These are phyloP conservation scores for Ganoderma lucidum DNA, from an alignment of 1,284 basidiomycete genomes.

Conservation along the genomic window DNA sequence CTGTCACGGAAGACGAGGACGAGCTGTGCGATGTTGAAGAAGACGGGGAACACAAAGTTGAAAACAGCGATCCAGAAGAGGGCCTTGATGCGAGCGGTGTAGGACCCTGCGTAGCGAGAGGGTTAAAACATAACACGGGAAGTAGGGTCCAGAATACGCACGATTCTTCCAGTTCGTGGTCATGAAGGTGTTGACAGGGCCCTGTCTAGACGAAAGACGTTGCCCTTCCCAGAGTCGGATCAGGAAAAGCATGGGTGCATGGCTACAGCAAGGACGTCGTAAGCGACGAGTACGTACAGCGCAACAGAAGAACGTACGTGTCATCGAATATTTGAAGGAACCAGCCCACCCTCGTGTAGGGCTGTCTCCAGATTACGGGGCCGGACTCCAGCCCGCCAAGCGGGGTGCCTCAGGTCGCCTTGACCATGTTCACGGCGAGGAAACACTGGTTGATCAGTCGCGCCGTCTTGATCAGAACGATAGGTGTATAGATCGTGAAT, in stretches of 20 bases:
- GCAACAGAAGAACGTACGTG: conserved; percentile 20
- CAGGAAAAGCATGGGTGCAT: background rate
- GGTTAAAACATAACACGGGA: too few relatives aligned
- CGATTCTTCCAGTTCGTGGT: background rate
- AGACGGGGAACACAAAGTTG: conserved; percentile 32
- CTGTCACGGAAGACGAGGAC: conserved; percentile 22
- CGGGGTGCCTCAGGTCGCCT: too few relatives aligned
- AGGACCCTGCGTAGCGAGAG: background rate
- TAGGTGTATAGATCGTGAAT: conserved; percentile 9
- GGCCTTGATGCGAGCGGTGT: conserved; percentile 12
- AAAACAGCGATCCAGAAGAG: conserved; percentile 39
- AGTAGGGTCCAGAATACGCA: background rate
- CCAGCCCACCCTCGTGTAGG: conserved; percentile 34
- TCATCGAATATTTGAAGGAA: conserved; percentile 38
- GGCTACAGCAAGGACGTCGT: background rate
- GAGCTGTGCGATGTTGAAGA: conserved; percentile 38
- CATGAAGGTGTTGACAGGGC: background rate
- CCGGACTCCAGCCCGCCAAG: too few relatives aligned
- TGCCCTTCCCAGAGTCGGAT: background rate
- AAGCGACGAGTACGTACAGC: background rate
- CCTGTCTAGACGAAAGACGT: background rate
- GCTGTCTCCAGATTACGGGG: background rate
- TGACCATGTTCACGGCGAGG: too few relatives aligned
- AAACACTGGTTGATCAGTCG: background rate
- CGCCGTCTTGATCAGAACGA: background rate